Evolutionary conservation across 768 basidiomycete genomes (phyloP), one percentile per base, ranked within the genome.

Genomic region (Mycena pura): DNA sequence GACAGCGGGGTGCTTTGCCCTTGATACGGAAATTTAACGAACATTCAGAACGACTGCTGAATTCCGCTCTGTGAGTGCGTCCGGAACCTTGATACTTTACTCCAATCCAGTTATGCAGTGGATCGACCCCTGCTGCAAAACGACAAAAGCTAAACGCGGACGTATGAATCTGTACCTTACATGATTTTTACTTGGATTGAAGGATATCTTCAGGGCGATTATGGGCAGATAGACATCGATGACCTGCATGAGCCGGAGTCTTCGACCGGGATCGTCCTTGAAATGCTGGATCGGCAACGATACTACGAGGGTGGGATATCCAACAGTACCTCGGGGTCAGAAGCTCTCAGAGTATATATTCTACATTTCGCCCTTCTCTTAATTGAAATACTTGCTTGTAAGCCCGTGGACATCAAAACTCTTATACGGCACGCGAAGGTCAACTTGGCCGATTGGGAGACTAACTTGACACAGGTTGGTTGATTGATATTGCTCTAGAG

Each of bases 1-100:
- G 90, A 69, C 92, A 97, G 73, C 84, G 88, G 48, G 90, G 89
- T 32, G 91, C 93, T 13, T 76, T 99, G 22, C 97, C 97, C 0
- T 82, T 99, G 45, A 99, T 99, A 65, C 84, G 96, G 47, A 92
- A 96, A 72, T 99, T 99, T 77, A 99, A 99, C 69, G 95, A 98
- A 70, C 97, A 99, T 73, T 97, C 95, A 0, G 94, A 96, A 67
- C 79, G 95, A 65, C 78, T 98, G 10, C 78, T 99, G 14, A 89
- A 91, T 58, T 88, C 92, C 40, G 89, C 91, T 5, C 69, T 93
- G 92, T 91, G 69, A 67, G 73, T 66, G 32, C 53, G 25, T 19
- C 39, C 11, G 25, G 22, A 28, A 17, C 61, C 55, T n/a, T 56
- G 28, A 22, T 24, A 41, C 28, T 53, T 45, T 25, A 24, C 31